Evolutionary conservation across 2,329 filamentous ascomycete genomes (phyloP).

Genomic region (Corynespora cassiicola): DNA sequence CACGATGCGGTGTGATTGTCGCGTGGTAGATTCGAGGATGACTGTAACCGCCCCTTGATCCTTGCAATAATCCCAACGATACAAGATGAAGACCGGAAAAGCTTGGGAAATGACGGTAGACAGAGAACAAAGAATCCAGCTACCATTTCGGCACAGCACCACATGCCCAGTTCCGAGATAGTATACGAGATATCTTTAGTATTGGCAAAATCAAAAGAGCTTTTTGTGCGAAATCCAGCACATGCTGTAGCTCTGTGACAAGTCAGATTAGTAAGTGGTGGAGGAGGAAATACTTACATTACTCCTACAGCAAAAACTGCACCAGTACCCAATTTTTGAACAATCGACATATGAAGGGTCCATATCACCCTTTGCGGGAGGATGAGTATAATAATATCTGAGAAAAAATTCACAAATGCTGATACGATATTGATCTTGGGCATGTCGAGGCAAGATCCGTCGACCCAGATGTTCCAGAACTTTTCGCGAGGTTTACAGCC

Average conservation of each 20-base stretch:
- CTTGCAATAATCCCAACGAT: constrained; percentile 1
- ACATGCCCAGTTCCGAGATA: constrained; percentile 4
- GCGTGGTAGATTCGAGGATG: no score
- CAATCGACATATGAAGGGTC: constrained; percentile 35
- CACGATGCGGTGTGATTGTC: no score
- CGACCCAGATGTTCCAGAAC: constrained; percentile 36
- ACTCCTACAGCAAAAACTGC: constrained; percentile 42
- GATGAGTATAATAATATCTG: constrained; percentile 38
- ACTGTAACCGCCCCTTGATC: no score
- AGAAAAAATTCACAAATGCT: constrained; percentile 36
- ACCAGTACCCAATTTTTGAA: constrained; percentile 12
- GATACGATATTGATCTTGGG: constrained; percentile 35
- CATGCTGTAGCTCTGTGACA: constrained; percentile 2
- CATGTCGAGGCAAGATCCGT: constrained; percentile 10
- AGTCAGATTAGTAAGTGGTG: no score
- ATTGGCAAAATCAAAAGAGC: background rate
- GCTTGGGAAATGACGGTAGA: constrained; percentile 5
- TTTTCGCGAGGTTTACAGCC: constrained; percentile 40
- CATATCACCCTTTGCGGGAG: constrained; percentile 45
- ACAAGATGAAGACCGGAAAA: constrained; percentile 5
- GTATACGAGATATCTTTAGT: constrained; percentile 5
- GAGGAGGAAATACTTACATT: constrained; percentile 29
- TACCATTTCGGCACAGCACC: constrained; percentile 7
- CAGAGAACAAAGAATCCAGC: constrained; percentile 11
- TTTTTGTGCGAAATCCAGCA: constrained; percentile 1